Percentiles rank a stretch among this genome's conserved stretches.
Evolutionary conservation across 108 stramenopile species (phyloP).

Genomic region (Cyclotella atomus): DNA sequence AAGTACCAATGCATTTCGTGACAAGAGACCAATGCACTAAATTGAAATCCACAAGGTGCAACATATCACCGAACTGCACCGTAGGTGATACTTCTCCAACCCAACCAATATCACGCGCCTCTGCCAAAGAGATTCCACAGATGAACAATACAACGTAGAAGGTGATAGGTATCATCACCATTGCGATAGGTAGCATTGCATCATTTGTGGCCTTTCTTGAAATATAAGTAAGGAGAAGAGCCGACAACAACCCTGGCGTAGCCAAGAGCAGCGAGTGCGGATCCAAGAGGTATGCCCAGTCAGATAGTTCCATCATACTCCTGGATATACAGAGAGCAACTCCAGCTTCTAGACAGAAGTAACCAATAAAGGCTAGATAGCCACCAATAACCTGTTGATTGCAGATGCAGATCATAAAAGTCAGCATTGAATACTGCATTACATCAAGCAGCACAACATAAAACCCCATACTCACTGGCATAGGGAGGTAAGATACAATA

Average conservation of each 20-base stretch:
- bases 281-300: conserved; percentile 71
- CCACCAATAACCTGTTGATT: conserved; percentile 65
- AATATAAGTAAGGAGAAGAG: conserved; percentile 62
- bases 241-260: conserved; percentile 76
- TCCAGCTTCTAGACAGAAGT: conserved; percentile 92
- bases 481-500: conserved; percentile 90
- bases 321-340: conserved; percentile 82
- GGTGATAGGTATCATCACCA: conserved; percentile 81
- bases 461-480: conserved; percentile 25
- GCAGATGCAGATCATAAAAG: too few relatives aligned
- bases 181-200: conserved; percentile 72
- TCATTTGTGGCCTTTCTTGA: conserved; percentile 60
- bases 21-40: conserved; percentile 78
- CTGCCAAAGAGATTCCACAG: conserved; percentile 52
- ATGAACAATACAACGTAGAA: conserved; percentile 76
- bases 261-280: conserved; percentile 61
- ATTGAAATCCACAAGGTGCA: conserved; percentile 65
- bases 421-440: too few relatives aligned
- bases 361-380: conserved; percentile 94
- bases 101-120: conserved; percentile 75
- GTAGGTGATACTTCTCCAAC: conserved; percentile 67
- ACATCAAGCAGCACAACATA: too few relatives aligned
- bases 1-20: conserved; percentile 70
- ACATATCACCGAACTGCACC: conserved; percentile 62
- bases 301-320: conserved; percentile 56